phyloP scores from a whole-genome alignment of 257 asterid genomes.

The Knoxia roxburghii region DNA sequence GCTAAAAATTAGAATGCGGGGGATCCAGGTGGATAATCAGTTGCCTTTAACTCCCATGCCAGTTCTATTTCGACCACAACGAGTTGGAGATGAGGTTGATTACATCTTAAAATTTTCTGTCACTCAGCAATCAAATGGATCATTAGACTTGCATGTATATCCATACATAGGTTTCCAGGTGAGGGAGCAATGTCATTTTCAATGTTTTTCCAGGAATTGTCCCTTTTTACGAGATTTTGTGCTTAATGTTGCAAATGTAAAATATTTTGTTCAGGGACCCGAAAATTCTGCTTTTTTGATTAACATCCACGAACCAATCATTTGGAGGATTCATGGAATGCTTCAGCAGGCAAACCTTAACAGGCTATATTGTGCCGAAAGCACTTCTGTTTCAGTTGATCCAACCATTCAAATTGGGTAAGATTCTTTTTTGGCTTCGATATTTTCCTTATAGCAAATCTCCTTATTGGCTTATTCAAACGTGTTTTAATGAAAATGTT shows the following conservation, averaged over 20 bases:
- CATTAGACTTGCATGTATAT: constrained; percentile 77
- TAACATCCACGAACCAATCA: constrained; percentile 91
- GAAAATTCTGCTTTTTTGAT: constrained; percentile 87
- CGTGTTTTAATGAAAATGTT: constrained; percentile 13
- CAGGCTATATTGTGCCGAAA: constrained; percentile 51
- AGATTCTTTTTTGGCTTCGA: constrained; percentile 10
- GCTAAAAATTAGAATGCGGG: constrained; percentile 83
- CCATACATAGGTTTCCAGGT: constrained; percentile 97
- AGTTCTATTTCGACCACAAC: constrained; percentile 89
- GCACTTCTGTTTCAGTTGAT: constrained; percentile 93
- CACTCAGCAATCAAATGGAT: constrained; percentile 94
- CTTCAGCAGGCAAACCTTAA: constrained; percentile 70
- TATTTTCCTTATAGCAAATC: constrained; percentile 13
- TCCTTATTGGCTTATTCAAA: background rate
- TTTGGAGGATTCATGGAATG: constrained; percentile 96
- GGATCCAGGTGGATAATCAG: constrained; percentile 92
- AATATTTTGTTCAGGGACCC: constrained; percentile 62
- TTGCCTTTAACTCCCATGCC: constrained; percentile 97
- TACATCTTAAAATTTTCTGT: constrained; percentile 80
- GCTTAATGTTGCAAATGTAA: constrained; percentile 4
- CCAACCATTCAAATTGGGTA: constrained; percentile 94
- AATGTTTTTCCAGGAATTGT: constrained; percentile 17
- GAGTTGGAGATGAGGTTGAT: constrained; percentile 79
- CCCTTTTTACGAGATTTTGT: constrained; percentile 1
- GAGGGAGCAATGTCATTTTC: constrained; percentile 29